phyloP scores from a whole-genome alignment of 176 grass and related monocot species.

The Dactylis glomerata region DNA sequence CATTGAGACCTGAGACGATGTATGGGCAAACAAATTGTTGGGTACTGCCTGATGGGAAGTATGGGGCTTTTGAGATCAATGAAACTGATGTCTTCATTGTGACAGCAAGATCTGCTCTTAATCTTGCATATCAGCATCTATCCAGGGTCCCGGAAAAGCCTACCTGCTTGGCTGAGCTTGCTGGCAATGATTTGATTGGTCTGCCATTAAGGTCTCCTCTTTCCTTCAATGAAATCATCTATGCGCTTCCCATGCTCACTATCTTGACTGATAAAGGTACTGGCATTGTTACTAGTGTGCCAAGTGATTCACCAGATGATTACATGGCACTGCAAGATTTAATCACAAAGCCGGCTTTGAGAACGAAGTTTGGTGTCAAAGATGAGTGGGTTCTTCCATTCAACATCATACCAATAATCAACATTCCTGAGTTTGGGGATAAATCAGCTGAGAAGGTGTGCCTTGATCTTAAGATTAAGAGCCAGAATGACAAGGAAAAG shows the following conservation, averaged over 20 bases:
- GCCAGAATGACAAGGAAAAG: slow-evolving; percentile 80
- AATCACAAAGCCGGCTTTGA: slow-evolving; percentile 55
- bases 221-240: slow-evolving; percentile 64
- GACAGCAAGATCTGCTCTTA: slow-evolving; percentile 65
- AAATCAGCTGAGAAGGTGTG: slow-evolving; percentile 71
- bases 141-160: slow-evolving; percentile 54
- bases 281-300: slow-evolving; percentile 68
- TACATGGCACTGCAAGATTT: slow-evolving; percentile 75
- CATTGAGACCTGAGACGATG: slow-evolving; percentile 80
- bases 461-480: slow-evolving; percentile 62
- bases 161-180: slow-evolving; percentile 57
- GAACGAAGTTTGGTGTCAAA: slow-evolving; percentile 61
- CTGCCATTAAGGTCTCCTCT: slow-evolving; percentile 74
- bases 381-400: slow-evolving; percentile 77
- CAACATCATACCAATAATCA: slow-evolving; percentile 58
- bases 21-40: slow-evolving; percentile 85
- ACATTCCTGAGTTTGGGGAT: slow-evolving; percentile 78
- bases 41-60: slow-evolving; percentile 70
- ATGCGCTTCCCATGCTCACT: slow-evolving; percentile 76
- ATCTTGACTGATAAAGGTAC: slow-evolving; percentile 66
- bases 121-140: slow-evolving; percentile 75
- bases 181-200: slow-evolving; percentile 73
- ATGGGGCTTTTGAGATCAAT: slow-evolving; percentile 83
- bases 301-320: slow-evolving; percentile 77
- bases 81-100: slow-evolving; percentile 76